Base-by-base conservation (phyloP, 2,329 filamentous ascomycete genomes). In the Clonostachys rhizophaga region DNA sequence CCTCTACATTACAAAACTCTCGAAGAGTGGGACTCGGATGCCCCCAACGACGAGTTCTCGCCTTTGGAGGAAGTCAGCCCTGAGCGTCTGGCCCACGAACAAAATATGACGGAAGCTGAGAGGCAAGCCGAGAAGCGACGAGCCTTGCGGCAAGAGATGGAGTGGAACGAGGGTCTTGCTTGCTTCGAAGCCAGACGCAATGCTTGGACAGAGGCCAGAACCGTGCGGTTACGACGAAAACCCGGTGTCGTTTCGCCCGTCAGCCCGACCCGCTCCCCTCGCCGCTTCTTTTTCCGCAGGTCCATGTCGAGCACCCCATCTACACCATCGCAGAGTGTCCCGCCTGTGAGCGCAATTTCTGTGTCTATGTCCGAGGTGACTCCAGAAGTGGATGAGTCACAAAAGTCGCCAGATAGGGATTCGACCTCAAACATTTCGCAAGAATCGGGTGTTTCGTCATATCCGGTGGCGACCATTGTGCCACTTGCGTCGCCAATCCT, bases 121-220 rank as follows among this genome's bases (percentile, higher is more conserved):
- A 43, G 40, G 48, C 77, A 75, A 50, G 72, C 80, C 35, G 77
- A 74, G 51, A 73, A 79, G 40, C 74, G 83, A 47, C 78, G 74
- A 55, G 77, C 73, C 43, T 61, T 81, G 44, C 76, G 80, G 51
- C 80, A 83, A 47, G 86, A 89, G 68, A 78, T 83, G 68, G 64
- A 71, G 33, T 95, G 87, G 84, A 97, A 96, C 58, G 74, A 85
- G 36, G 92, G 92, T 0, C 64, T 96, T 48, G 79, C 83, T n/a
- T 87, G 86, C 62, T 97, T 89, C 67, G 79, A 84, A 49, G 80
- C 84, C 33, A 76, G 89, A 49, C 79, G 91, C 43, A 83, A 96
- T 67, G 84, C 83, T 7, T 97, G 92, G 92, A 92, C 91, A 1
- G 86, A 87, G 34, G 91, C 90, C 34, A 79, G 78, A 52, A 76